Base-by-base conservation (phyloP, 192 early-diverging fungal genomes). In the Jimgerdemannia lactiflua region DNA sequence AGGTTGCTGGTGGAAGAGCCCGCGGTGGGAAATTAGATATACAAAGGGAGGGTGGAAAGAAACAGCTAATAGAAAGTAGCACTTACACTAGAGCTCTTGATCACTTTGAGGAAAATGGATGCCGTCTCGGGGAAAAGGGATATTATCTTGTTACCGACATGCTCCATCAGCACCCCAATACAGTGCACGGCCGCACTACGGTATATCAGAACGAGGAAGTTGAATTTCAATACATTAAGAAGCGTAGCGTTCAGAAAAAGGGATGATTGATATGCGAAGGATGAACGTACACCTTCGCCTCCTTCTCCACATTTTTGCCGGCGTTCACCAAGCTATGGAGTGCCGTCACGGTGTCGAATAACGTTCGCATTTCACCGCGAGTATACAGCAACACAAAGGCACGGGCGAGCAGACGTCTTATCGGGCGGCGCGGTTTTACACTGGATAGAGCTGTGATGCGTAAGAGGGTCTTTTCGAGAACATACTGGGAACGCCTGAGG, bases 91-190 rank as follows among this genome's bases (percentile, higher is more conserved):
- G 85, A 82, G 63, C 76, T 85, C 71, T 91, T 94, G n/a, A 90
- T 83, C 4, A 89, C 75, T 79, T 92, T 94, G n/a, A 89, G 65
- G 65, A 92, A 85, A 6, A 86, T 85, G 4, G 82, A 82, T 1
- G 85, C 76, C 3, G 91, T 88, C 71, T 94, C 93, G 6, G 89
- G 82, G 69, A 91, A 87, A 19, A 94, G 77, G 9, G 93, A 94
- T 65, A 93, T 77, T 4, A 93, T 75, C 85, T 94, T 94, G 77
- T 82, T 80, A 17, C 94, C 93, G 8, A 94, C 78, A 2, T 89
- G 84, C 70, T 94, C 93, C 76, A 95, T 92, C 39, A 98, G 81
- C 29, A 86, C 85, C 2, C 97, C 96, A 4, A 94, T 86, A 49
- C 89, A 90, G 69, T 89, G 80, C 17, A 97, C 87, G 0, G 94